Percentiles rank a stretch among this genome's conserved stretches.
Evolutionary conservation across 345 rosid species (phyloP).

Genomic region (Sisymbrium altissimum): DNA sequence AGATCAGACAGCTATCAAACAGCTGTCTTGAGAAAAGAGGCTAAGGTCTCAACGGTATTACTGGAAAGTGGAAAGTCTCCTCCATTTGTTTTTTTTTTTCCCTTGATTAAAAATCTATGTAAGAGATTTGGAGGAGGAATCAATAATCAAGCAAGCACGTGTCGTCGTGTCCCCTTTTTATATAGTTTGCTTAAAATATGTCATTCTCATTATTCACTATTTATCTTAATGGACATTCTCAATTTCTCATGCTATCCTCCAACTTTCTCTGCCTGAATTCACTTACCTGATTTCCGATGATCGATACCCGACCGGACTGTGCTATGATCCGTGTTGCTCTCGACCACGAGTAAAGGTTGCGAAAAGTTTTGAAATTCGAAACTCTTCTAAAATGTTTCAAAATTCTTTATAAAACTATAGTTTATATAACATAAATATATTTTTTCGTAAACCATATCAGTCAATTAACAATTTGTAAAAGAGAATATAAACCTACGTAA

Average conservation of each 20-base stretch:
- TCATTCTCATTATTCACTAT: background rate
- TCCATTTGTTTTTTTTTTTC: slow-evolving; percentile 5
- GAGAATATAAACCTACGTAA: background rate
- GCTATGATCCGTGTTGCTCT: background rate
- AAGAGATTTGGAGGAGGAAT: slow-evolving; percentile 28
- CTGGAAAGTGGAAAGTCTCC: slow-evolving; percentile 79
- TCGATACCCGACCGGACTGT: background rate
- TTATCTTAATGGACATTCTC: background rate
- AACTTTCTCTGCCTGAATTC: background rate
- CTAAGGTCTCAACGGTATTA: slow-evolving; percentile 64
- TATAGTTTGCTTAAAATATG: background rate
- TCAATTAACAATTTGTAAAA: background rate
- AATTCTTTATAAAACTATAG: background rate
- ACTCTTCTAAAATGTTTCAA: background rate
- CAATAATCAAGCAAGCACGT: slow-evolving; percentile 35
- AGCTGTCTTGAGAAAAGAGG: slow-evolving; percentile 60
- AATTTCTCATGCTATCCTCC: background rate
- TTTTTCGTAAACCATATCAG: background rate
- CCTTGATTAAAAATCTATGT: background rate
- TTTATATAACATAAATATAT: background rate
- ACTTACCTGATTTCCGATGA: too few relatives aligned
- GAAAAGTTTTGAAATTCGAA: background rate
- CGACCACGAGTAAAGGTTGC: background rate
- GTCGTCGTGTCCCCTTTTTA: background rate
- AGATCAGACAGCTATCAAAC: slow-evolving; percentile 68